Base-by-base conservation (phyloP, 495 filamentous ascomycete species). In the Daldinia childiae region DNA sequence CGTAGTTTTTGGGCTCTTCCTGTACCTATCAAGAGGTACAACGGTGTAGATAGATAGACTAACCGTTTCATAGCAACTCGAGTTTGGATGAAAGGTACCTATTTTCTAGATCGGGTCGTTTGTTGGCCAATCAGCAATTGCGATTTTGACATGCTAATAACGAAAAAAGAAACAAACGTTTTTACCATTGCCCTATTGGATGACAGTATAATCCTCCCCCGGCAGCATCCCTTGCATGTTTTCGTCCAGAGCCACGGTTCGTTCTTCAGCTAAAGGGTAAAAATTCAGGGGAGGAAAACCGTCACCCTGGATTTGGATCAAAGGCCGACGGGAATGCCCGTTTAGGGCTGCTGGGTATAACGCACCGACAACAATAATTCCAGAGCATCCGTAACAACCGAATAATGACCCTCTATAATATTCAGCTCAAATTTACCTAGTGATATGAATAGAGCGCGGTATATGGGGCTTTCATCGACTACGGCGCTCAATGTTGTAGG, bases 41-140 rank as follows among this genome's bases (percentile, higher is more conserved):
- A 9, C 4, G 29, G 29, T 45, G 29, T 30, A 30, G 29, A 4
- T n/a, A 27, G 26, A 4, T 34, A 34, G 32, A 32, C 29, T 8
- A 32, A 32, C 9, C 9, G 32, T 34, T 11, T 34, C 32, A 34
- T 30, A 54, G 4, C 26, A 48, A 4, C 50, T 15, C 26, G 15
- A 30, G 27, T 3, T 29, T 30, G 21, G 8, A 6, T n/a, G 24
- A 14, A 54, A 11, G 14, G 26, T 48, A 48, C 2, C 43, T 48
- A 5, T 48, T 9, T 48, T 48, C 8, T 24, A 60, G 61, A 61
- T 58, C 5, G 29, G 51, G 38, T 65, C 70, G 70, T 65, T 73
- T 27, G 24, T 41, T 34, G 17, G 34, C 70, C 70, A 73, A 73
- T 73, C 50, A 72, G 48, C 38, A 15, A 32, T 26, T 3, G 15